Percentiles rank a stretch among this genome's conserved stretches.
Conservation (phyloP, 75 land plant species). For the Isoetes taiwanensis region DNA sequence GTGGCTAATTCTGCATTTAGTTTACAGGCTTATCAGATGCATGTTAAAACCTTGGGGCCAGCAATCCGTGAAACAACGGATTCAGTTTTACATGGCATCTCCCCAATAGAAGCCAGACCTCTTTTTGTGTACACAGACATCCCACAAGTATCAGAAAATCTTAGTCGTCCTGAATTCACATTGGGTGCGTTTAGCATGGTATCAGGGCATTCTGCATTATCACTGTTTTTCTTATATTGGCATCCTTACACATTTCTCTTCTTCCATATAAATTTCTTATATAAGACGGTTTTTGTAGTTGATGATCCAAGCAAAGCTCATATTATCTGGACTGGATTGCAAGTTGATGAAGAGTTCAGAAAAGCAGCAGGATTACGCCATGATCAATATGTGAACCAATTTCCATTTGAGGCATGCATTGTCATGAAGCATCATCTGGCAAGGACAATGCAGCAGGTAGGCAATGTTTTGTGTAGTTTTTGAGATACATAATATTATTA, state of each 20-base stretch:
- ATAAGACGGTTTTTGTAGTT: conserved; percentile 28
- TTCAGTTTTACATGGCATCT: conserved; percentile 23
- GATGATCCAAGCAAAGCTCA: conserved; percentile 69
- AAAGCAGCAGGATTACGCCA: conserved; percentile 53
- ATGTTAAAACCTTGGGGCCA: conserved; percentile 2
- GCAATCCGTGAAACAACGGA: not conserved
- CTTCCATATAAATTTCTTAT: not conserved
- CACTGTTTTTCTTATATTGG: not conserved
- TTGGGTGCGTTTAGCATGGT: conserved; percentile 40
- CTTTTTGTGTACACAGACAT: conserved; percentile 68
- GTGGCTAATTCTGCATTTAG: not conserved
- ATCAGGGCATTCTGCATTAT: not conserved
- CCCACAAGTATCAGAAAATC: conserved; percentile 57
- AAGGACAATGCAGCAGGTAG: conserved; percentile 77
- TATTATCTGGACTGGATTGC: conserved; percentile 81
- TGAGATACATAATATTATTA: not conserved
- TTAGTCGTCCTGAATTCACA: conserved; percentile 70
- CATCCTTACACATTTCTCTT: not conserved
- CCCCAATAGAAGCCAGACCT: conserved; percentile 27
- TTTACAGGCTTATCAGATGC: conserved; percentile 10
- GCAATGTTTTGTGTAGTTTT: not conserved
- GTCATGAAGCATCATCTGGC: conserved; percentile 98
- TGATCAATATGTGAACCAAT: conserved; percentile 74
- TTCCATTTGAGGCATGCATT: conserved; percentile 88
- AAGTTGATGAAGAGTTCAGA: conserved; percentile 67